Percentiles rank a stretch among this genome's conserved stretches.
Evolutionary conservation across 2,329 filamentous ascomycete species (phyloP).

Genomic region (Colletotrichum filicis): DNA sequence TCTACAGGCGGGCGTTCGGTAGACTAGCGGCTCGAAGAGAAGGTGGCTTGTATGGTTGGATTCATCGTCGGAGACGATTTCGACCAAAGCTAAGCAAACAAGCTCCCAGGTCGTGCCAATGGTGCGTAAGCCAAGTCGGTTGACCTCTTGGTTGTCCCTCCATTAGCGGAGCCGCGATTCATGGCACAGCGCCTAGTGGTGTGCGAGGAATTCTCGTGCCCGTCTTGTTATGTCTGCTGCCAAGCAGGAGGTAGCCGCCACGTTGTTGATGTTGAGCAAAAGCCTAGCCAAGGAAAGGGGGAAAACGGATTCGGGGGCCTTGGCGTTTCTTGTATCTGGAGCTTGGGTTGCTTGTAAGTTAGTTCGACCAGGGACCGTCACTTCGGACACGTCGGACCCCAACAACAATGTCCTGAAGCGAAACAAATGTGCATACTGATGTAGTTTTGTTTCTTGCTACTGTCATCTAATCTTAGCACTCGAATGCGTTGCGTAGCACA

Average conservation of each 20-base stretch:
- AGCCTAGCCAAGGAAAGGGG: not conserved
- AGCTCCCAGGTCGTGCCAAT: slow-evolving; percentile 1
- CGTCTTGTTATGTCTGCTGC: slow-evolving; percentile 9
- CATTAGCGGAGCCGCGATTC: not conserved
- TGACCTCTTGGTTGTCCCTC: not conserved
- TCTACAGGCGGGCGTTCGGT: not conserved
- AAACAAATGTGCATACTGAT: not conserved
- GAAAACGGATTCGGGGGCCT: slow-evolving; percentile 12
- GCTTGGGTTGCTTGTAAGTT: slow-evolving; percentile 6
- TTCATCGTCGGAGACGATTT: not conserved
- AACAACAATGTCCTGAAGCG: not conserved
- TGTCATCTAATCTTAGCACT: slow-evolving; percentile 17
- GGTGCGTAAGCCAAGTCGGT: slow-evolving; percentile 25
- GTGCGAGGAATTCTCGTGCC: not conserved
- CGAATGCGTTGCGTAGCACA: not conserved
- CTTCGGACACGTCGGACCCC: not conserved
- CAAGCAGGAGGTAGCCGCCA: slow-evolving; percentile 15
- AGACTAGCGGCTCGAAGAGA: not conserved
- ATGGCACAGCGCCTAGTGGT: not conserved
- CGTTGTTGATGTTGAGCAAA: not conserved
- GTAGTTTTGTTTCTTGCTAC: not conserved
- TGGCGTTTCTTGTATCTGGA: slow-evolving; percentile 30
- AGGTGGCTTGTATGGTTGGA: not conserved
- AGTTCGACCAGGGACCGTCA: not conserved
- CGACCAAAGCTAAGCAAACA: slow-evolving; percentile 9